A percentile compares a stretch with the other conserved stretches of the same genome.
Evolutionary conservation across 2,329 filamentous ascomycete species (phyloP).

Genomic region (Amauroascus niger): DNA sequence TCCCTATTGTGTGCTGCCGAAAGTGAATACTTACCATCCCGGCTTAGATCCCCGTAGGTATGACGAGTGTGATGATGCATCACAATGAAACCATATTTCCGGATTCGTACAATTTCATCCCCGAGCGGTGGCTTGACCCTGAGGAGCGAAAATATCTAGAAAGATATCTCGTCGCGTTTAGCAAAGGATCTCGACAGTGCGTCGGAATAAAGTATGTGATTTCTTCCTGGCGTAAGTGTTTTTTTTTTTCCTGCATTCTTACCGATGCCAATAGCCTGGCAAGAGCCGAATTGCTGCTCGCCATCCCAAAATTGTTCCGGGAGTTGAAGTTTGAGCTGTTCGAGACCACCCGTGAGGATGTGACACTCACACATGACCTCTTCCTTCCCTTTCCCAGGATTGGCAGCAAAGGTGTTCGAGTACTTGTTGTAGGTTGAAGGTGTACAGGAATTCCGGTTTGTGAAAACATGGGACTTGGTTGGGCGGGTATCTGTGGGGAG

Average conservation of each 20-base stretch:
- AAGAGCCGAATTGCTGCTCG: constrained; percentile 6
- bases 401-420: constrained; percentile 22
- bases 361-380: constrained; percentile 21
- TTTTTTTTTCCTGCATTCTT: too few relatives aligned
- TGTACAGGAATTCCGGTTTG: neutral
- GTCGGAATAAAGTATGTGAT: constrained; percentile 34
- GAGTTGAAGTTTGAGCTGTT: constrained; percentile 19
- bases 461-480: neutral
- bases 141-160: constrained; percentile 16
- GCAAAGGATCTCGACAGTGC: constrained; percentile 35
- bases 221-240: too few relatives aligned
- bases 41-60: constrained; percentile 20
- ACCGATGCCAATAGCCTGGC: constrained; percentile 6
- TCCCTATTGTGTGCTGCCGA: neutral
- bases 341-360: constrained; percentile 16
- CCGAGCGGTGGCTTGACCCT: constrained; percentile 25
- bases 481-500: neutral
- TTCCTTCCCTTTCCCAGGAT: constrained; percentile 21
- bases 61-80: constrained; percentile 19
- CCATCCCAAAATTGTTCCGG: constrained; percentile 15
- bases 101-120: constrained; percentile 21
- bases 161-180: constrained; percentile 29
- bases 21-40: neutral
- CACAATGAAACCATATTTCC: constrained; percentile 25
- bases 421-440: constrained; percentile 14